A percentile compares a stretch with the other conserved stretches of the same genome.
phyloP scores from a whole-genome alignment of 1,139 yeast species.

The Blastobotrys capitulatus region DNA sequence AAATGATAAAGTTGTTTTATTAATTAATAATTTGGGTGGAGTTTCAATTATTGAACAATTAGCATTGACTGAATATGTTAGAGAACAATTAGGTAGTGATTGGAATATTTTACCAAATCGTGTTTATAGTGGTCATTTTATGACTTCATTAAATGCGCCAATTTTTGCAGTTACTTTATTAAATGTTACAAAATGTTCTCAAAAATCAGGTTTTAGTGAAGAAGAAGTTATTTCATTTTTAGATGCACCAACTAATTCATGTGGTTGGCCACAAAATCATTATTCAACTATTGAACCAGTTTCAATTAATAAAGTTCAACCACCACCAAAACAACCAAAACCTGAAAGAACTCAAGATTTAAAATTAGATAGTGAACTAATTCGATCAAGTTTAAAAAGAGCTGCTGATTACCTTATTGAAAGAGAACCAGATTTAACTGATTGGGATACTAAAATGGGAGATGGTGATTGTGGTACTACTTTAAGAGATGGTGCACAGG shows the following conservation, averaged over 20 bases:
- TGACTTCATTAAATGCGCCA: constrained; percentile 49
- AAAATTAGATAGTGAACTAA: constrained; percentile 32
- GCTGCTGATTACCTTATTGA: constrained; percentile 40
- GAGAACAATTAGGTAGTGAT: constrained; percentile 35
- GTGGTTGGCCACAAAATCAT: constrained; percentile 36
- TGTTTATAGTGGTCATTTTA: constrained; percentile 44
- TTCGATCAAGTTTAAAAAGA: constrained; percentile 33
- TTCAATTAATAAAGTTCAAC: constrained; percentile 11
- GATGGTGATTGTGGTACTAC: constrained; percentile 53
- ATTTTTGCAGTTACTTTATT: constrained; percentile 46
- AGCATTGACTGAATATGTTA: constrained; percentile 34
- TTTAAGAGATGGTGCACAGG: constrained; percentile 41
- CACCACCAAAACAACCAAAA: neutral
- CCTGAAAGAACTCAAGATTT: constrained; percentile 24
- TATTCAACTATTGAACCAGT: constrained; percentile 14
- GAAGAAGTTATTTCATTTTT: constrained; percentile 35
- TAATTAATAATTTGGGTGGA: constrained; percentile 51
- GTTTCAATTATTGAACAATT: constrained; percentile 44
- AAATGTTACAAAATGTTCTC: constrained; percentile 39
- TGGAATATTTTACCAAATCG: constrained; percentile 40
- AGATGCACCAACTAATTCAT: constrained; percentile 39
- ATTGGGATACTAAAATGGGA: constrained; percentile 48
- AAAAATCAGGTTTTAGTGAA: constrained; percentile 21
- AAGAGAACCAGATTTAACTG: constrained; percentile 44
- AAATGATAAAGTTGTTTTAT: constrained; percentile 37